Conservation (phyloP, 305 asterid genomes). For the Fraxinus baroniana region DNA sequence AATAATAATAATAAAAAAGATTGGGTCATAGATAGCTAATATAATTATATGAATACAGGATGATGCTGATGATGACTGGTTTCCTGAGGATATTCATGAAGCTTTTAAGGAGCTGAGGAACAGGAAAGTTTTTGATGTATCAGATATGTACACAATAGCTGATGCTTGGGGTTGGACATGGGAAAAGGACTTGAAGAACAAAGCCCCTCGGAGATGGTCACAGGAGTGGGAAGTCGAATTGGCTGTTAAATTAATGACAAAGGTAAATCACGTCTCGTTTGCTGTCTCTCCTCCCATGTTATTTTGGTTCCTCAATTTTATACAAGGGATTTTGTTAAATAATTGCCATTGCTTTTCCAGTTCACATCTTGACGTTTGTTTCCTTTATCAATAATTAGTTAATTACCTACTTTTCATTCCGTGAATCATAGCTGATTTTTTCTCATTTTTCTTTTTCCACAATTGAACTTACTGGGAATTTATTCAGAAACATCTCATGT, state of each 20-base stretch:
- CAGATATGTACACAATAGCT: slow-evolving; percentile 90
- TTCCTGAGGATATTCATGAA: slow-evolving; percentile 79
- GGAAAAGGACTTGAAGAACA: slow-evolving; percentile 84
- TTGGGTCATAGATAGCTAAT: neutral
- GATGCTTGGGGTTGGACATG: slow-evolving; percentile 99
- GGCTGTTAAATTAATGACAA: slow-evolving; percentile 75
- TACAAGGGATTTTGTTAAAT: neutral
- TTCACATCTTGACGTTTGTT: neutral
- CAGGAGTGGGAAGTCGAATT: slow-evolving; percentile 99
- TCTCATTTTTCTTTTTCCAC: neutral
- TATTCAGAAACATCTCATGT: neutral
- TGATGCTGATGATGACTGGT: slow-evolving; percentile 94
- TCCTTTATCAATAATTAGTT: neutral
- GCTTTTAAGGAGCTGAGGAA: slow-evolving; percentile 84
- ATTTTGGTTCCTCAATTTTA: neutral
- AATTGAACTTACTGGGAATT: neutral
- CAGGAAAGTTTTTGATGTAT: slow-evolving; percentile 75
- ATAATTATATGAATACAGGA: slow-evolving; percentile 43
- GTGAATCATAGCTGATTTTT: neutral
- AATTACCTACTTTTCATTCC: neutral
- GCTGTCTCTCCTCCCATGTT: slow-evolving; percentile 6
- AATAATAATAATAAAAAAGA: too few relatives aligned
- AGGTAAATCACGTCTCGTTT: slow-evolving; percentile 43
- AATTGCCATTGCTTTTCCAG: neutral
- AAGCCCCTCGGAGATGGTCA: slow-evolving; percentile 88